phyloP scores from a whole-genome alignment of 169 alveolate species.

The Plasmodium coatneyi region DNA sequence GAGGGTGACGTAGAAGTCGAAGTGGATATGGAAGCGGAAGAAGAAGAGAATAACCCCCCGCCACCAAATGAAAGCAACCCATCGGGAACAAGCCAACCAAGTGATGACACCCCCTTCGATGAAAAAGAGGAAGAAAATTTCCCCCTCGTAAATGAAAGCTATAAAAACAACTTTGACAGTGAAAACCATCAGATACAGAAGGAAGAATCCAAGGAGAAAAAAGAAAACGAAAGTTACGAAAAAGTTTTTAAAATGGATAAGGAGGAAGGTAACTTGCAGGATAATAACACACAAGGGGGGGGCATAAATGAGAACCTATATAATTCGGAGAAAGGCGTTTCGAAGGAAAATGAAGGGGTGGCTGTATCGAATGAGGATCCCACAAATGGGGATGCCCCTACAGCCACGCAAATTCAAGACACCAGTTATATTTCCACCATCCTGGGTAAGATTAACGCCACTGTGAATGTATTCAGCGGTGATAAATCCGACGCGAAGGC shows the following conservation, averaged over 20 bases:
- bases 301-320: conserved; percentile 14
- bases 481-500: background rate
- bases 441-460: background rate
- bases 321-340: background rate
- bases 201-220: conserved; percentile 26
- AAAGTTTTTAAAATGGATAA: conserved; percentile 53
- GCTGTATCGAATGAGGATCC: background rate
- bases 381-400: background rate
- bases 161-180: conserved; percentile 47
- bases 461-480: background rate
- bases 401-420: conserved; percentile 16
- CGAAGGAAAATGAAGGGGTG: background rate
- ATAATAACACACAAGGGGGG: background rate
- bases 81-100: background rate
- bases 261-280: conserved; percentile 21
- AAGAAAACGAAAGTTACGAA: conserved; percentile 71
- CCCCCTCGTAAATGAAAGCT: conserved; percentile 40
- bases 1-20: background rate
- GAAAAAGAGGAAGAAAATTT: conserved; percentile 19
- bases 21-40: background rate
- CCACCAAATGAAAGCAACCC: background rate
- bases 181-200: background rate
- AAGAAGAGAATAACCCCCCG: background rate
- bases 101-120: background rate
- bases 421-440: conserved; percentile 39